phyloP scores from a whole-genome alignment of 176 grass and related monocot species.

The Avena atlantica region DNA sequence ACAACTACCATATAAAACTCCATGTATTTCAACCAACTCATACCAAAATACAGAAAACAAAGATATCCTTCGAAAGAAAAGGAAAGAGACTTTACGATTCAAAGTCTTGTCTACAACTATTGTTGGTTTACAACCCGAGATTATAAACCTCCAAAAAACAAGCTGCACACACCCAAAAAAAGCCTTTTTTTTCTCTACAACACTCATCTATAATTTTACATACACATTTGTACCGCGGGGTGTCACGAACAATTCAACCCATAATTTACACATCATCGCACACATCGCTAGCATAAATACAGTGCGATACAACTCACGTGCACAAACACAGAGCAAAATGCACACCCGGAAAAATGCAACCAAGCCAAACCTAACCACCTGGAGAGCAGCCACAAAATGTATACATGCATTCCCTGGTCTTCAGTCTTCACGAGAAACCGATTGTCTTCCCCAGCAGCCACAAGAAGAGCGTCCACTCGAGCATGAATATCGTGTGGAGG shows the following conservation, averaged over 20 bases:
- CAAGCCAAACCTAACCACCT: neutral
- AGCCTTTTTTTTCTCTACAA: neutral
- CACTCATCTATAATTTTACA: slow-evolving; percentile 4
- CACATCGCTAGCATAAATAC: neutral
- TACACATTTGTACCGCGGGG: slow-evolving; percentile 5
- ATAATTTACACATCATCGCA: slow-evolving; percentile 38
- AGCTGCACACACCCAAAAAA: neutral
- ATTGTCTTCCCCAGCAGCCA: slow-evolving; percentile 91
- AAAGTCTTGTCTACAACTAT: slow-evolving; percentile 4
- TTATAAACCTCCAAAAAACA: slow-evolving; percentile 5
- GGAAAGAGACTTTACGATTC: neutral
- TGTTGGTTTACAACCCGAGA: slow-evolving; percentile 24
- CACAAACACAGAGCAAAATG: slow-evolving; percentile 3
- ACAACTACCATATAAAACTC: neutral
- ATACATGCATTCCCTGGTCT: neutral
- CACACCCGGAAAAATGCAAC: neutral
- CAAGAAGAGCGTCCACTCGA: slow-evolving; percentile 83
- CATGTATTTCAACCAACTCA: neutral
- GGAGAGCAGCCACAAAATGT: neutral
- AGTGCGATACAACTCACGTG: neutral
- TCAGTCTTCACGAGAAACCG: slow-evolving; percentile 67
- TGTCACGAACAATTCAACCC: slow-evolving; percentile 11
- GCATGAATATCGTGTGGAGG: slow-evolving; percentile 92
- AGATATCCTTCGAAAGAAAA: neutral
- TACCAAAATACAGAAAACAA: neutral